Conservation (phyloP, 306 rosid species). For the Cicer arietinum region DNA sequence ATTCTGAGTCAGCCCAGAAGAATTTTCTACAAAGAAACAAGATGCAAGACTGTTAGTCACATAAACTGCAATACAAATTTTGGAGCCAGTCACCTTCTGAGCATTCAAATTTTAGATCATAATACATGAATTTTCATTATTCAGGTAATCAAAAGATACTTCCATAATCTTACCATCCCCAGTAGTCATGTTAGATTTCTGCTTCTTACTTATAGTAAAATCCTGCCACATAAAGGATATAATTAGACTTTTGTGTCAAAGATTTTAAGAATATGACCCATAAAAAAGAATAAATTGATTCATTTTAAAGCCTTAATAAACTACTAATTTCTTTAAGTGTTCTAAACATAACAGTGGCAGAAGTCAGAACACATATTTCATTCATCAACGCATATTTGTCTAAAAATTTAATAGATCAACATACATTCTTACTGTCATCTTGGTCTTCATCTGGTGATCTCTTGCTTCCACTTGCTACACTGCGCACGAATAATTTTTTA, state of each 20-base stretch:
- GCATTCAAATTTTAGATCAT: constrained; percentile 44
- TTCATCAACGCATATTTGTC: constrained; percentile 2
- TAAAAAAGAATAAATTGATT: not conserved
- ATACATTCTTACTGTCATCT: constrained; percentile 47
- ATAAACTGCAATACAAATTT: constrained; percentile 33
- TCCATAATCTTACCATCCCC: constrained; percentile 49
- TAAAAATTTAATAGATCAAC: constrained; percentile 32
- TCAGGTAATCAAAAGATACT: constrained; percentile 36
- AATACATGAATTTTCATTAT: constrained; percentile 33
- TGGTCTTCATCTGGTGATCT: constrained; percentile 46
- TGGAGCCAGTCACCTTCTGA: constrained; percentile 24
- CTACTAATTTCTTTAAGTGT: not conserved
- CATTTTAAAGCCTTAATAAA: constrained; percentile 27
- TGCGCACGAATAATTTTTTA: constrained; percentile 26
- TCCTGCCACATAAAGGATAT: constrained; percentile 46
- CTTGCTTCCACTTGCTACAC: constrained; percentile 44
- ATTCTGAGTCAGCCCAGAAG: constrained; percentile 42
- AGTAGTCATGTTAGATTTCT: constrained; percentile 34
- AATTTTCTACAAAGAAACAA: constrained; percentile 41
- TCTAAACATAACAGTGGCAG: constrained; percentile 13
- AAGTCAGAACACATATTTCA: constrained; percentile 21
- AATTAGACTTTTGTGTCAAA: not conserved
- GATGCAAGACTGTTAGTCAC: constrained; percentile 33
- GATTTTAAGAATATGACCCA: constrained; percentile 4
- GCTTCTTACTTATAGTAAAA: constrained; percentile 40